phyloP scores from a whole-genome alignment of 78 protist species.

The Guillardia theta region DNA sequence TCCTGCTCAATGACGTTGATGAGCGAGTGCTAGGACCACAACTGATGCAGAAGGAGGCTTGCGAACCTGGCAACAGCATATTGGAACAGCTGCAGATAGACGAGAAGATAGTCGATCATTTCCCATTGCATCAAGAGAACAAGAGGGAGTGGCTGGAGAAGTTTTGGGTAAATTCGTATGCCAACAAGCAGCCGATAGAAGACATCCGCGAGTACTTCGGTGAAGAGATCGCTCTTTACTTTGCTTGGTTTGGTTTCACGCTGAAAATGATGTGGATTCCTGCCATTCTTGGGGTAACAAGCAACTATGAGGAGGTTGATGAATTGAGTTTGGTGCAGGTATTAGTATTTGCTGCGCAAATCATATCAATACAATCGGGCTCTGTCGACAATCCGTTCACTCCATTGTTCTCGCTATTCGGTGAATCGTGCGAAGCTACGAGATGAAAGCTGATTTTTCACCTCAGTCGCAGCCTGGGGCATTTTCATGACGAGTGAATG shows the following conservation, averaged over 20 bases:
- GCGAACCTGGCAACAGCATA: background rate
- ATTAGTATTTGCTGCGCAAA: background rate
- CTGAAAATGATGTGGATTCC: background rate
- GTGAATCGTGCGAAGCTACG: background rate
- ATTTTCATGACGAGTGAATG: background rate
- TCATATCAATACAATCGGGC: background rate
- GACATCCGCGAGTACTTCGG: conserved; percentile 31
- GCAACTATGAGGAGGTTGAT: background rate
- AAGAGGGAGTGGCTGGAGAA: background rate
- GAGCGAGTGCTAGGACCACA: background rate
- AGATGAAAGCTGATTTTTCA: background rate
- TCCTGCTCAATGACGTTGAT: background rate
- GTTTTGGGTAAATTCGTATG: background rate
- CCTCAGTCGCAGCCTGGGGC: background rate
- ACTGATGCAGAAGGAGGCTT: background rate
- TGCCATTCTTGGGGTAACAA: background rate
- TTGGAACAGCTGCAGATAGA: background rate
- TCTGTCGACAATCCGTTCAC: background rate
- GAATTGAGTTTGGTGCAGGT: background rate
- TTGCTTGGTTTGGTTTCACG: background rate
- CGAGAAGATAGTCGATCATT: background rate
- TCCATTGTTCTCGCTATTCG: background rate
- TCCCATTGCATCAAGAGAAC: background rate
- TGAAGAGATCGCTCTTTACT: background rate
- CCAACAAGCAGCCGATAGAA: conserved; percentile 14